These are phyloP conservation scores for Pascua guehoae DNA, from an alignment of 1,284 basidiomycete species.

Conservation along the genomic window DNA sequence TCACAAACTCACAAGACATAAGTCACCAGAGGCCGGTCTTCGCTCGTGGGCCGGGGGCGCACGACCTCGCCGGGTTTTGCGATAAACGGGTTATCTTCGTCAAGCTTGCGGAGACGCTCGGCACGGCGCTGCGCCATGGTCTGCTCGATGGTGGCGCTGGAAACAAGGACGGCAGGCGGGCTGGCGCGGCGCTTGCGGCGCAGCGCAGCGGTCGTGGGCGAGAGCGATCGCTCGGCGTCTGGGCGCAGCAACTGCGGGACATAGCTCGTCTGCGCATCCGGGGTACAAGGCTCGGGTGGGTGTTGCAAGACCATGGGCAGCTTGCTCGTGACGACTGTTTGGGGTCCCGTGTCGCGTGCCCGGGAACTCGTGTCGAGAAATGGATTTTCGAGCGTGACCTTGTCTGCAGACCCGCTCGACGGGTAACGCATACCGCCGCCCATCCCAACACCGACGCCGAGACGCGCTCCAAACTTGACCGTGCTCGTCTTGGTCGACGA, in stretches of 20 bases:
- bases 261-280: conserved; percentile 15
- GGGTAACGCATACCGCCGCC: conserved; percentile 25
- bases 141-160: not conserved
- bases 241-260: conserved; percentile 13
- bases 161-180: too few species aligned
- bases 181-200: too few species aligned
- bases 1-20: conserved; percentile 34
- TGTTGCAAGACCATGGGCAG: not conserved
- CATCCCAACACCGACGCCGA: conserved; percentile 42
- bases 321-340: too few species aligned
- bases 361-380: too few species aligned
- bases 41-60: conserved; percentile 8
- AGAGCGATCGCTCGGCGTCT: conserved; percentile 14
- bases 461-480: conserved; percentile 18
- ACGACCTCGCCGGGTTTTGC: conserved; percentile 32
- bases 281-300: conserved; percentile 2
- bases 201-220: not conserved
- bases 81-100: conserved; percentile 40
- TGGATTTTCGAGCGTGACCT: conserved; percentile 23
- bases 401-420: conserved; percentile 27
- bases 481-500: not conserved
- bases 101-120: conserved; percentile 23
- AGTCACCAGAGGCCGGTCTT: conserved; percentile 33
- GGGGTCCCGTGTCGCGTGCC: too few species aligned
- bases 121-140: not conserved